Evolutionary conservation across 345 rosid genomes (phyloP), one percentile per base, ranked within the genome.

Genomic region (Citrus unshiu): DNA sequence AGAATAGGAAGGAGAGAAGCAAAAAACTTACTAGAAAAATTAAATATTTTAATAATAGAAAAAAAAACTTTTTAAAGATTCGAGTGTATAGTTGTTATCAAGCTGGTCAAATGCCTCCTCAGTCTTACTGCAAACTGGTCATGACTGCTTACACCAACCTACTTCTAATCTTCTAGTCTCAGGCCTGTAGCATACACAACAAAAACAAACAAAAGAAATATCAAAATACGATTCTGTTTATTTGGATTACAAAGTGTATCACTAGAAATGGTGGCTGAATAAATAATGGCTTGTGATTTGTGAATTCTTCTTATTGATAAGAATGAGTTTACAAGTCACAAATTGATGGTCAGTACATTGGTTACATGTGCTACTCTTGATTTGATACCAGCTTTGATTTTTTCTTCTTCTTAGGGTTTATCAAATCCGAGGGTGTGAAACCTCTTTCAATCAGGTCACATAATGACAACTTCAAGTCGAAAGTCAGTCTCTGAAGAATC

Each of bases 401-500:
- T 70, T 86, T 92, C 89, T 89, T 82, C 80, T 83, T 89, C 79
- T 85, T 89, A 84, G 75, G 82, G 19, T 34, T 40, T 64, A 54
- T 61, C 66, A 88, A 49, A 60, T 91, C 93, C 1, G 86, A 74
- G 60, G 80, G 82, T 4, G 88, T 83, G 81, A 87, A 84, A 70
- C 92, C 83, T 73, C 83, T 88, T 66, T 61, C 79, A 25, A 92
- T 82, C 14, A 90, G 86, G 80, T 80, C 92, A 25, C 91, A 70
- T 21, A 87, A 57, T 9, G 93, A 74, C 63, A 91, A 68, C 82
- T 93, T 90, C 79, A 90, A 80, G 78, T 88, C 92, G 21, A 81
- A 84, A 21, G 96, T 87, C 80, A 95, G 78, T 80, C 82, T 92
- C 82, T 92, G 96, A 57, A 95, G 82, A 82, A 95, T 70, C 80